A percentile compares a stretch with the other conserved stretches of the same genome.
Conservation (phyloP, 2,329 filamentous ascomycete species). For the Chaetothyriales sp. region DNA sequence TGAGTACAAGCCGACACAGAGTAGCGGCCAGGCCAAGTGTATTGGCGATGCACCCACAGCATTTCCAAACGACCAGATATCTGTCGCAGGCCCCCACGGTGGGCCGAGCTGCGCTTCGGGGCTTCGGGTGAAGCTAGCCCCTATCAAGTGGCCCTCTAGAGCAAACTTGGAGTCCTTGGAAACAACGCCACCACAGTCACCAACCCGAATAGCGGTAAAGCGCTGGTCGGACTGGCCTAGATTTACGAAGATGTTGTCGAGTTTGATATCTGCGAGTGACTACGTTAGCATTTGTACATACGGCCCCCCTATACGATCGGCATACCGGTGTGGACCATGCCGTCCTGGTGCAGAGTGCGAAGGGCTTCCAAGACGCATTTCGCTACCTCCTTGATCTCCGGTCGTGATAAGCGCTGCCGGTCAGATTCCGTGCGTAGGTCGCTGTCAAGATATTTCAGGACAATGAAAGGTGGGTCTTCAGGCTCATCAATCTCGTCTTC, state of each 20-base stretch:
- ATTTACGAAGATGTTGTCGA: constrained; percentile 17
- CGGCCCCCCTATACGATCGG: neutral
- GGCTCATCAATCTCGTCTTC: constrained; percentile 11
- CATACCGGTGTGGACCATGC: constrained; percentile 17
- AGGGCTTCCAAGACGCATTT: constrained; percentile 7
- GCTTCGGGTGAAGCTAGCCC: constrained; percentile 13
- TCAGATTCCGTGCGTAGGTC: constrained; percentile 15
- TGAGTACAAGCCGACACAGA: no score
- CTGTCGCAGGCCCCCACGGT: constrained; percentile 16
- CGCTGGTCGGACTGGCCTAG: constrained; percentile 7
- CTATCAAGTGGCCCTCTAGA: neutral
- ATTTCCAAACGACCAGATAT: constrained; percentile 21
- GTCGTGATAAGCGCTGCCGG: constrained; percentile 8
- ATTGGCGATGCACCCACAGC: constrained; percentile 12
- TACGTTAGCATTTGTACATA: no score
- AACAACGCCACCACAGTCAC: constrained; percentile 7
- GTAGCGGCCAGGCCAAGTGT: constrained; percentile 9
- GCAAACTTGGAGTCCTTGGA: neutral
- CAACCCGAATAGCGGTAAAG: constrained; percentile 18
- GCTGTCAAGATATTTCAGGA: constrained; percentile 19
- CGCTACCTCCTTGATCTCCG: constrained; percentile 11
- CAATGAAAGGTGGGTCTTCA: constrained; percentile 11
- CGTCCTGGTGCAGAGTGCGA: constrained; percentile 8
- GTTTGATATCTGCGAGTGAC: constrained; percentile 16
- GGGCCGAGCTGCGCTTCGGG: constrained; percentile 19